Conservation (phyloP, 176 grass and related monocot species). For the Oryza coarctata region DNA sequence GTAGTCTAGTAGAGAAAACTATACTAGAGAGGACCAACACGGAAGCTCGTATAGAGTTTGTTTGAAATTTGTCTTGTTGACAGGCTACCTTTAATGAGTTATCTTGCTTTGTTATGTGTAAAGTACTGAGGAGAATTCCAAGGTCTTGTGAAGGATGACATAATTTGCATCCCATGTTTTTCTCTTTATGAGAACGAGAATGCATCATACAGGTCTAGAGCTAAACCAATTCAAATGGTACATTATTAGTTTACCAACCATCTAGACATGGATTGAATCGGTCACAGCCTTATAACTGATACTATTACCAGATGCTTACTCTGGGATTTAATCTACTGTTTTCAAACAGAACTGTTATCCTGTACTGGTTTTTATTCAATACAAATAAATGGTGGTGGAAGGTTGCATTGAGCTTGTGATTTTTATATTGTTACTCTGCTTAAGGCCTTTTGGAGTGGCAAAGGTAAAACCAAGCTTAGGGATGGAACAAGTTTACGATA, state of each 20-base stretch:
- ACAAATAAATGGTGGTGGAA: too few species aligned
- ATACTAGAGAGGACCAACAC: neutral
- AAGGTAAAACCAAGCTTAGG: too few species aligned
- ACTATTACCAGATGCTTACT: neutral
- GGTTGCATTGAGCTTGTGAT: too few species aligned
- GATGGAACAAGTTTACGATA: too few species aligned
- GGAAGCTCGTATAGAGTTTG: neutral
- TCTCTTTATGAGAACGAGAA: too few species aligned
- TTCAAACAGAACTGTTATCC: neutral
- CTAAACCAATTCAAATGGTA: too few species aligned
- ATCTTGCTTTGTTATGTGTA: neutral
- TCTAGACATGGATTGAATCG: too few species aligned
- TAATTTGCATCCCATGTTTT: too few species aligned
- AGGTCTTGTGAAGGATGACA: neutral
- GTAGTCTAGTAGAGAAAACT: neutral
- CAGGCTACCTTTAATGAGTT: neutral
- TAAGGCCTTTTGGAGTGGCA: neutral
- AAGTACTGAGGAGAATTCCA: too few species aligned
- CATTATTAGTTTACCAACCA: too few species aligned
- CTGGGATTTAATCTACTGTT: neutral
- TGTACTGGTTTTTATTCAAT: too few species aligned
- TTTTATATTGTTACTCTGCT: neutral
- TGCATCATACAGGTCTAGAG: too few species aligned
- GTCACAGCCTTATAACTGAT: neutral
- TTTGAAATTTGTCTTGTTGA: neutral